These are phyloP conservation scores for Aspergillus cejpii DNA, from an alignment of 2,329 filamentous ascomycete species.

Conservation along the genomic window DNA sequence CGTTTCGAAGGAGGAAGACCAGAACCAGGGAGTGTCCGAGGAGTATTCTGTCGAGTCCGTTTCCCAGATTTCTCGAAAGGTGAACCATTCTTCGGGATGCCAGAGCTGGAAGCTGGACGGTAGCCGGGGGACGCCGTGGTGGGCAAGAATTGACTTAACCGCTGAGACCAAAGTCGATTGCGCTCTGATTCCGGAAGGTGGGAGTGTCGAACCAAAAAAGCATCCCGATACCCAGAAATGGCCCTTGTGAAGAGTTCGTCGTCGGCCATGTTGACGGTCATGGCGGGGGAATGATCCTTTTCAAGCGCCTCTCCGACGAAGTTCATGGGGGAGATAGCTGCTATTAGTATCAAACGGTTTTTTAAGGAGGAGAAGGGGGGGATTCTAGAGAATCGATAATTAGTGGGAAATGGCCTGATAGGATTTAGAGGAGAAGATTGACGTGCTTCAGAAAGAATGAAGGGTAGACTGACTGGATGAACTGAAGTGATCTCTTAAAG, in stretches of 20 bases:
- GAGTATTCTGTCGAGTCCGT: slow-evolving; percentile 38
- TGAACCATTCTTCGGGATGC: slow-evolving; percentile 17
- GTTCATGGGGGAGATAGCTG: slow-evolving; percentile 17
- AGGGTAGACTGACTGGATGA: no score
- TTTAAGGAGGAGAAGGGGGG: slow-evolving; percentile 1
- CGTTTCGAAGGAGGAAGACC: slow-evolving; percentile 38
- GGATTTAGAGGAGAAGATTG: slow-evolving; percentile 6
- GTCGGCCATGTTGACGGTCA: slow-evolving; percentile 33
- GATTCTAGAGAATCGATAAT: slow-evolving; percentile 7
- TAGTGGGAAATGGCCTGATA: slow-evolving; percentile 6
- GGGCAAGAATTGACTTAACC: slow-evolving; percentile 36
- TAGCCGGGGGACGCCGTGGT: slow-evolving; percentile 18
- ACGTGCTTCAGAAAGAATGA: neutral
- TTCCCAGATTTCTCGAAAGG: slow-evolving; percentile 35
- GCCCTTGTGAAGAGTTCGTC: slow-evolving; percentile 38
- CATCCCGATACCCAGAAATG: slow-evolving; percentile 38
- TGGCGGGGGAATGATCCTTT: slow-evolving; percentile 21
- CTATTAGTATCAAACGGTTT: slow-evolving; percentile 27
- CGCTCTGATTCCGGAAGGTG: slow-evolving; percentile 39
- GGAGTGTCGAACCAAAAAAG: slow-evolving; percentile 38
- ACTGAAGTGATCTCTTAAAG: no score
- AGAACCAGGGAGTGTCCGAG: slow-evolving; percentile 36
- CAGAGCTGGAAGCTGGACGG: slow-evolving; percentile 17
- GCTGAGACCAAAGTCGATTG: slow-evolving; percentile 37
- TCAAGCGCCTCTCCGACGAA: slow-evolving; percentile 9